A percentile compares a stretch with the other conserved stretches of the same genome.
These are phyloP conservation scores for Lolium multiflorum DNA, from an alignment of 176 grass and related monocot genomes.

Conservation along the genomic window DNA sequence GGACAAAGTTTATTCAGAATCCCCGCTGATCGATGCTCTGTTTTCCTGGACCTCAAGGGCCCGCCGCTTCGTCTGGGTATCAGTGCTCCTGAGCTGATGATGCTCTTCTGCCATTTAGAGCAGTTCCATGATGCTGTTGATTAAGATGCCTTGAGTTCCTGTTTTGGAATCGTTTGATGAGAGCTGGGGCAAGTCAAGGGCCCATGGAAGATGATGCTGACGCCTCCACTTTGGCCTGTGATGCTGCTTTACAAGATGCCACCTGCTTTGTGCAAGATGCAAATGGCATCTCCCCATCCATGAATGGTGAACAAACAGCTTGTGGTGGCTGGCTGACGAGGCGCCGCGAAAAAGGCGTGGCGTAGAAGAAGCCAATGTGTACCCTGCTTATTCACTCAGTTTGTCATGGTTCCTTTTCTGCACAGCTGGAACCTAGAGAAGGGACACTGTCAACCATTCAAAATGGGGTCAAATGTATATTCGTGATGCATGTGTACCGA, in stretches of 20 bases:
- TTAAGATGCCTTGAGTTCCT: constrained; percentile 5
- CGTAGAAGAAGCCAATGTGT: constrained; percentile 42
- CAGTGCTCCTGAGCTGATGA: not conserved
- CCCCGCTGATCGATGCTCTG: not conserved
- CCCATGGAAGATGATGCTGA: constrained; percentile 37
- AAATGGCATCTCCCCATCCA: constrained; percentile 31
- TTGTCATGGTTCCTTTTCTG: not conserved
- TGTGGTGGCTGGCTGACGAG: constrained; percentile 37
- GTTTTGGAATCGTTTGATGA: constrained; percentile 43
- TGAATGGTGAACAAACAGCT: constrained; percentile 43
- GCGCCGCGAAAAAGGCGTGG: constrained; percentile 49
- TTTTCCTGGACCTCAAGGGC: not conserved
- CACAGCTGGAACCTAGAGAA: constrained; percentile 21
- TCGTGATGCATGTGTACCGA: not conserved
- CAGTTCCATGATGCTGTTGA: not conserved
- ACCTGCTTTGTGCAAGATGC: constrained; percentile 48
- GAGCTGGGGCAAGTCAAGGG: constrained; percentile 29
- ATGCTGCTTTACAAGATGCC: constrained; percentile 50
- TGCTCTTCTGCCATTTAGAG: constrained; percentile 1
- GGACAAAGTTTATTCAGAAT: constrained; percentile 18
- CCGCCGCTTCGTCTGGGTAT: not conserved
- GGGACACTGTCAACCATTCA: constrained; percentile 17
- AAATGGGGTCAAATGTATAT: constrained; percentile 13
- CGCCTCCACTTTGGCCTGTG: constrained; percentile 34
- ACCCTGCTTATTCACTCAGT: constrained; percentile 40